Base-by-base conservation (phyloP, 73 alveolate genomes). In the Paraurostyla sp. region DNA sequence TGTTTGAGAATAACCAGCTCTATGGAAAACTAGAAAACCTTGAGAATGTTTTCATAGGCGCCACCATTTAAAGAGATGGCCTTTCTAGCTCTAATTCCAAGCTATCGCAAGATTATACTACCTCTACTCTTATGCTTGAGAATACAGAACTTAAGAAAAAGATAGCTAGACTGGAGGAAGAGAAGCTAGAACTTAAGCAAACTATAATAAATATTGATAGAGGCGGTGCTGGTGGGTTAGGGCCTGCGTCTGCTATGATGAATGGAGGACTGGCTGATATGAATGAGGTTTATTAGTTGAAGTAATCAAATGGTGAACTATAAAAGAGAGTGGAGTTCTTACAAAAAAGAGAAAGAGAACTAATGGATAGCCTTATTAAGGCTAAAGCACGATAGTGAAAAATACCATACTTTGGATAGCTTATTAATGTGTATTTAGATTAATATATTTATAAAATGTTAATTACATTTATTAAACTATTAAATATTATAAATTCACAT, bases 31-130 rank as follows among this genome's bases (percentile, higher is more conserved):
- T 98, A 40, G 98, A 93, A 69, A 98, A 98, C 91, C 92, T 98
- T 68, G 99, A 98, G 85, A 96, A 97, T 91, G 98, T 98, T 0
- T 98, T 96, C 81, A 95, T 97, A 49, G 99, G 99, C 25, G 75
- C 94, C 32, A 94, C 97, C 51, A 95, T 96, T 62, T 94, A 95
- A 78, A 88, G 97, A 23, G 97, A 97, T 73, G 94, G 93, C 84
- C 95, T 93, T 36, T 95, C 92, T 51, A 73, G 93, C 49, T 95
- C 94, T 50, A 76, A 93, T 73, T 91, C 94, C 48, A 94, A 96
- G 43, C 90, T 97, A 51, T 92, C 96, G 59, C 94, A 96, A 54
- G 98, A 97, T 82, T 98, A 96, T 92, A 96, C 94, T 87, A 92
- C 97, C 42, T 92, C 97, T 20, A 96, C 98, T 35, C 91, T 98